phyloP scores from a whole-genome alignment of 2,329 filamentous ascomycete genomes.

The Talaromyces sp. region DNA sequence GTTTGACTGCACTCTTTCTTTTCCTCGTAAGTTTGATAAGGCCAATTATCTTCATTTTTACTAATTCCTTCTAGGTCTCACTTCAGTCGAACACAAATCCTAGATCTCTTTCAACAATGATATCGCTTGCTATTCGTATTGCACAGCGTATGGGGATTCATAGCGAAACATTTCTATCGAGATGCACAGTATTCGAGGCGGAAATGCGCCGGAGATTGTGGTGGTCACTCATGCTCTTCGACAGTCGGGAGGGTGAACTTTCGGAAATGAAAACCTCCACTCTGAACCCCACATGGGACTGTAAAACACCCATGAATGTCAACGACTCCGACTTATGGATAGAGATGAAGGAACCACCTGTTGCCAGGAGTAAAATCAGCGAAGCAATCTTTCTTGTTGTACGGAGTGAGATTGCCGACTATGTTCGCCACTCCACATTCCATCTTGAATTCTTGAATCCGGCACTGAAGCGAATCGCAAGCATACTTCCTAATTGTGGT shows the following conservation, averaged over 20 bases:
- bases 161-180: slow-evolving; percentile 57
- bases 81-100: slow-evolving; percentile 64
- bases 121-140: slow-evolving; percentile 68
- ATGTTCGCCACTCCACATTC: slow-evolving; percentile 26
- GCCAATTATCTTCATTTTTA: background rate
- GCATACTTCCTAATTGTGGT: slow-evolving; percentile 16
- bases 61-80: slow-evolving; percentile 52
- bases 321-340: slow-evolving; percentile 46
- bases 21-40: slow-evolving; percentile 51
- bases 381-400: slow-evolving; percentile 17
- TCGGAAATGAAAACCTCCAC: slow-evolving; percentile 51
- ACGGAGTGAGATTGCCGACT: slow-evolving; percentile 16
- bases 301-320: slow-evolving; percentile 45
- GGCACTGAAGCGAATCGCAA: slow-evolving; percentile 36
- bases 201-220: slow-evolving; percentile 73
- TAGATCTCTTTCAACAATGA: slow-evolving; percentile 59
- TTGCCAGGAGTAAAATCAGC: slow-evolving; percentile 3
- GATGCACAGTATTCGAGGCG: slow-evolving; percentile 57
- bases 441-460: slow-evolving; percentile 54
- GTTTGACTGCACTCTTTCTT: slow-evolving; percentile 56
- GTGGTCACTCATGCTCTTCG: slow-evolving; percentile 72
- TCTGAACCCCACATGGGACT: slow-evolving; percentile 50
- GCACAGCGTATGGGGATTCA: slow-evolving; percentile 71
- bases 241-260: slow-evolving; percentile 70
- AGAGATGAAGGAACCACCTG: slow-evolving; percentile 40